Conservation (phyloP, 1,139 yeast genomes). For the Saccharomycopsis hybrid region DNA sequence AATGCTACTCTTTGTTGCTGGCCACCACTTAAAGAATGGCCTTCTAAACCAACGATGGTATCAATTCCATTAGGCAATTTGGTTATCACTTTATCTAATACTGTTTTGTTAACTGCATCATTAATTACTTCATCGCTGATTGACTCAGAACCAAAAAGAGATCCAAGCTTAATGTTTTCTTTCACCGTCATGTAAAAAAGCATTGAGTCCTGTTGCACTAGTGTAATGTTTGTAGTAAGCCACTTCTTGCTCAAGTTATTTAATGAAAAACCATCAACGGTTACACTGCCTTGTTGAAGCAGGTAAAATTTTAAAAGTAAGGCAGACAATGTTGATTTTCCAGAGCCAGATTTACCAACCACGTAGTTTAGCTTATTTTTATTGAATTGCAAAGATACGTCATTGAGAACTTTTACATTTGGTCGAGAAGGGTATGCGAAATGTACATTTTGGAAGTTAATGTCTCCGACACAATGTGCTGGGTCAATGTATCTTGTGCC, state of each 20-base stretch:
- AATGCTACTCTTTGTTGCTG: conserved; percentile 77
- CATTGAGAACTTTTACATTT: conserved; percentile 36
- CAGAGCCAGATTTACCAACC: conserved; percentile 86
- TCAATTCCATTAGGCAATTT: conserved; percentile 49
- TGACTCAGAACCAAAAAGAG: conserved; percentile 40
- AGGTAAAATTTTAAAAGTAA: conserved; percentile 56
- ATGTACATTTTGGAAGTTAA: conserved; percentile 44
- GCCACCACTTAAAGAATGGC: conserved; percentile 74
- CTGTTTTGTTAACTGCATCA: conserved; percentile 48
- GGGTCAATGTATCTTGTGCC: no score
- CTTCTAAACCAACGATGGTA: conserved; percentile 42
- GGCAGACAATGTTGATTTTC: conserved; percentile 76
- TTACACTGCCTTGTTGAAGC: conserved; percentile 42
- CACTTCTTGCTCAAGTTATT: conserved; percentile 39
- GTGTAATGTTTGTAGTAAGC: conserved; percentile 57
- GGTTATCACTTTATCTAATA: conserved; percentile 40
- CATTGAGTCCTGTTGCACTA: conserved; percentile 65
- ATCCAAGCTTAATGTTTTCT: conserved; percentile 55
- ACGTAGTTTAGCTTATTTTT: conserved; percentile 50
- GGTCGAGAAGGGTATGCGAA: conserved; percentile 61
- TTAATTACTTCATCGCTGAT: conserved; percentile 25
- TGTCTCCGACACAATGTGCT: no score
- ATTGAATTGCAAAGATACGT: conserved; percentile 40
- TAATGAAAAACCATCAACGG: conserved; percentile 48
- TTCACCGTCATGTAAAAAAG: conserved; percentile 58